Evolutionary conservation across 176 grass and related monocot genomes (phyloP).

Genomic region (Panicum miliaceum): DNA sequence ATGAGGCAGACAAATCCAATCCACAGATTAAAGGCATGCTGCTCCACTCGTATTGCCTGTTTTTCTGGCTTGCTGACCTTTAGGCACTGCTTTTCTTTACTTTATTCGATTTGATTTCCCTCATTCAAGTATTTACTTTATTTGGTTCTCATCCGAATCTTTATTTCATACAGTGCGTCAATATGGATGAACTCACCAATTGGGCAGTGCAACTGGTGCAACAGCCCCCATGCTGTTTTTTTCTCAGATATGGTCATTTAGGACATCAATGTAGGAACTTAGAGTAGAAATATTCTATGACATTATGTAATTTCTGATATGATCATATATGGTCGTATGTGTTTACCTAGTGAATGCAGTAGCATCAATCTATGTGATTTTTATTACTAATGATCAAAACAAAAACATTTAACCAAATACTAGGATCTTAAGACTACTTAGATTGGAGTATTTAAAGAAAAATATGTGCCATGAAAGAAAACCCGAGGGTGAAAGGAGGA

Average conservation of each 20-base stretch:
- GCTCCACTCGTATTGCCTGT: constrained; percentile 24
- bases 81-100: neutral
- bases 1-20: constrained; percentile 35
- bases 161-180: neutral
- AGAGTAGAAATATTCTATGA: neutral
- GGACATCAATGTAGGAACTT: neutral
- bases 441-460: neutral
- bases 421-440: neutral
- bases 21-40: constrained; percentile 21
- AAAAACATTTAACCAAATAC: neutral
- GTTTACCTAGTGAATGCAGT: neutral
- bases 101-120: neutral
- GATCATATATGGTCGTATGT: neutral
- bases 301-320: neutral
- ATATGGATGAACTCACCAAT: neutral
- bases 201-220: constrained; percentile 16
- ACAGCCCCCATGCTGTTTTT: neutral
- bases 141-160: neutral
- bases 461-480: neutral
- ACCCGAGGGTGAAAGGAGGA: neutral
- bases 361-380: neutral
- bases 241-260: neutral
- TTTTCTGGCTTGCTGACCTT: constrained; percentile 20
- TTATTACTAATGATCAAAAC: neutral
- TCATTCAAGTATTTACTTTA: neutral